Base-by-base conservation (phyloP, 2,329 filamentous ascomycete genomes). In the Coniella vitis region DNA sequence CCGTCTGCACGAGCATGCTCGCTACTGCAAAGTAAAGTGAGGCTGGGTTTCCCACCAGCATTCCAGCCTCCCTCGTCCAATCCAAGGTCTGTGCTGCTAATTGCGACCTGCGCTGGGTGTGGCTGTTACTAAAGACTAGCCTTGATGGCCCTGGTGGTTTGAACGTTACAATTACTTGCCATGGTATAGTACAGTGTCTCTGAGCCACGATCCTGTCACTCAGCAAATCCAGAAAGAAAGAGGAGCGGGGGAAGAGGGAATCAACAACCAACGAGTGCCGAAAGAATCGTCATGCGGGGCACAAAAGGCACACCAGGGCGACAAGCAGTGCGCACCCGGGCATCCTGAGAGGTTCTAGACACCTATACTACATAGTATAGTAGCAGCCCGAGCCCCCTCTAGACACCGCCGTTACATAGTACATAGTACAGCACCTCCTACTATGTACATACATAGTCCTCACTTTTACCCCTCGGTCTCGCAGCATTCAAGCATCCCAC, bases 21-120 rank as follows among this genome's bases (percentile, higher is more conserved):
- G 49, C 48, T 54, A 47, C 48, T 56, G 51, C 53, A 53, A 49
- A 34, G 44, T 44, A 53, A 51, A 53, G 52, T 55, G 54, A 57
- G 55, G 55, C 55, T 57, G 55, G 52, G 51, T 48, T 44, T 36
- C 17, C 25, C 25, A 29, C 25, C 10, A 29, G 25, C 25, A 17
- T 38, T 44, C 43, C 53, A 47, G 50, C 25, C 47, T 32, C 44
- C 41, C 44, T 48, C 25, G 40, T 22, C 52, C 54, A 55, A 48
- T 54, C 36, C 34, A 5, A 20, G 22, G 25, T 31, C 40, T 35
- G 21, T 32, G 29, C 32, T 48, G 48, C 44, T 51, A 44, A 48
- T 45, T 48, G 51, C 44, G 45, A 45, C 51, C 45, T n/a, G n/a
- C n/a, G n/a, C n/a, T n/a, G n/a, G n/a, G n/a, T n/a, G n/a, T n/a